phyloP scores from a whole-genome alignment of 306 rosid genomes.

The Phaseolus lunatus region DNA sequence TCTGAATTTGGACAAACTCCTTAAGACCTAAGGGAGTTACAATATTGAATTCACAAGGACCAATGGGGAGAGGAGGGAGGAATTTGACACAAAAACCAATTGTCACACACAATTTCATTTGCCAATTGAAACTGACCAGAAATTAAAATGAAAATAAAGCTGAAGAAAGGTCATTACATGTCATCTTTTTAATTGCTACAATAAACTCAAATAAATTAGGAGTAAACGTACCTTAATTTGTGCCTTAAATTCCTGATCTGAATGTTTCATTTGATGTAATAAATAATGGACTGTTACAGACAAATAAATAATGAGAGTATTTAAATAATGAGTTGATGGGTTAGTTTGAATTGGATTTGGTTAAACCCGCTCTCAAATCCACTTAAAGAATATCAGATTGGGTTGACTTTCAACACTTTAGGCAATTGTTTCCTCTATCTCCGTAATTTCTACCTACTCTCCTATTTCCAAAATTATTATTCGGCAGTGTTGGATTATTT shows the following conservation, averaged over 20 bases:
- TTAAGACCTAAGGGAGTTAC: slow-evolving; percentile 43
- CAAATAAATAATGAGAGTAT: too few species aligned
- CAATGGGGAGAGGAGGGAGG: slow-evolving; percentile 42
- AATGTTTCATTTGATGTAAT: background rate
- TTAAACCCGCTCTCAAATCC: too few species aligned
- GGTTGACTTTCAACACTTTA: too few species aligned
- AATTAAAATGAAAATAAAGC: background rate
- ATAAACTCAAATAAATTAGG: slow-evolving; percentile 20
- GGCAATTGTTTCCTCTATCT: too few species aligned
- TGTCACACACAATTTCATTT: slow-evolving; percentile 26
- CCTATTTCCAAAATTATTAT: too few species aligned
- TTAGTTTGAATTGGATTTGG: too few species aligned
- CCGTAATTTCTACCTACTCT: too few species aligned
- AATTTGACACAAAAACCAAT: slow-evolving; percentile 37
- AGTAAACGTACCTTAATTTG: background rate
- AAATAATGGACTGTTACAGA: background rate
- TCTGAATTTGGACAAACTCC: slow-evolving; percentile 46
- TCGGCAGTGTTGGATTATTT: too few species aligned
- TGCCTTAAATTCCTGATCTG: background rate
- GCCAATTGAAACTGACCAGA: background rate
- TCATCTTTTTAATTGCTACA: background rate
- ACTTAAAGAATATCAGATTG: too few species aligned
- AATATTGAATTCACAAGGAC: slow-evolving; percentile 10
- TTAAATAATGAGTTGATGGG: too few species aligned
- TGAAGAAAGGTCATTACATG: background rate